Base-by-base conservation (phyloP, 805 yeast genomes). In the Candida verbasci region DNA sequence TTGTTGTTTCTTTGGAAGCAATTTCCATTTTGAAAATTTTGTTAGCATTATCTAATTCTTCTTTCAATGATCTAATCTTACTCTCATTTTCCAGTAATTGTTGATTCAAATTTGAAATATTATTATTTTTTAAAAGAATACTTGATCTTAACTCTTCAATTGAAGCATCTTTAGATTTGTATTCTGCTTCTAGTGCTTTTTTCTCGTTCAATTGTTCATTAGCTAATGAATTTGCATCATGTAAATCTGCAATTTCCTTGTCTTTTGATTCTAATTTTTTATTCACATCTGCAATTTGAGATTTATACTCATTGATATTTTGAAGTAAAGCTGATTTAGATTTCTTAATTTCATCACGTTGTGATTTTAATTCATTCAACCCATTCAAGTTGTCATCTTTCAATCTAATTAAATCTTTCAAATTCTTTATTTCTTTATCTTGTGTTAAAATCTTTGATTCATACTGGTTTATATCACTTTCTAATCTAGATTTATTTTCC, bases 11-110 rank as follows among this genome's bases (percentile, higher is more conserved):
- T n/a, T n/a, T n/a, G n/a, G n/a, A n/a, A n/a, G n/a, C n/a, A n/a
- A n/a, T n/a, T n/a, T n/a, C n/a, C n/a, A n/a, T n/a, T n/a, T n/a
- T n/a, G n/a, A n/a, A n/a, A n/a, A n/a, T n/a, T n/a, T n/a, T n/a
- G n/a, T n/a, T n/a, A n/a, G n/a, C n/a, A n/a, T n/a, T n/a, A n/a
- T n/a, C n/a, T n/a, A n/a, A n/a, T n/a, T 20, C 22, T 20, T 20
- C 22, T 20, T 20, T 20, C 6, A 20, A 6, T 6, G 9, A 20
- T 20, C 22, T 20, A 20, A 20, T 20, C n/a, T n/a, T n/a, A n/a
- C n/a, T n/a, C n/a, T n/a, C n/a, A n/a, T n/a, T 21, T 21, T 21
- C 24, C 9, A 21, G 10, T 8, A 32, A 21, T 31, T 40, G 31
- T 23, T 17, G 15, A 12, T 35, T 36, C 24, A 24, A 25, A 12